Evolutionary conservation across 1,284 basidiomycete species (phyloP).

Genomic region (Sanghuangporus baumii): DNA sequence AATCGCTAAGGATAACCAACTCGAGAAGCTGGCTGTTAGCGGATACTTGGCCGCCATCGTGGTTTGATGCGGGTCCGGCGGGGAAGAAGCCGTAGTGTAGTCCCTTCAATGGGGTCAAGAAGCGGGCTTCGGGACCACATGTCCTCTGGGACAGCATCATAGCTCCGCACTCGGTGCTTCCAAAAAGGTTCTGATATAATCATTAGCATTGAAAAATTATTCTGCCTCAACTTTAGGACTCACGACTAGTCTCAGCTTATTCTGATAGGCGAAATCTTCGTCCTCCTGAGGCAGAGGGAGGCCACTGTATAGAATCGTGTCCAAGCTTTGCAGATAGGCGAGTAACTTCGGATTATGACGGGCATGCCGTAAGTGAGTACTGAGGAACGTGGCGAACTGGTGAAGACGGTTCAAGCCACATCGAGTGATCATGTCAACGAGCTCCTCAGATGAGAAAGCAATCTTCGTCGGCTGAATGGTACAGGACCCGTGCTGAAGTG

Average conservation of each 20-base stretch:
- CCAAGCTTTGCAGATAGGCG: slow-evolving; percentile 45
- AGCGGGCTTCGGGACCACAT: slow-evolving; percentile 37
- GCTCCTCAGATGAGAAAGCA: slow-evolving; percentile 60
- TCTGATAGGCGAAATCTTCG: slow-evolving; percentile 55
- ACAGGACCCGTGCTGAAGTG: slow-evolving; percentile 64
- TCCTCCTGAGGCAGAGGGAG: slow-evolving; percentile 56
- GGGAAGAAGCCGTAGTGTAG: slow-evolving; percentile 57
- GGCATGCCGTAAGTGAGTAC: slow-evolving; percentile 53
- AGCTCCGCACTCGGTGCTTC: slow-evolving; percentile 65
- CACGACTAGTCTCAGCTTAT: slow-evolving; percentile 53
- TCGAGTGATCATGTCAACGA: slow-evolving; percentile 61
- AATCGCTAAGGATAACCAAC: slow-evolving; percentile 56
- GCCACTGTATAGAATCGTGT: slow-evolving; percentile 58
- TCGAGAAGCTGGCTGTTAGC: slow-evolving; percentile 49
- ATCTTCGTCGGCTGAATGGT: slow-evolving; percentile 61
- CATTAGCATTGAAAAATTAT: slow-evolving; percentile 9
- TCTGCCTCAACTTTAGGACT: slow-evolving; percentile 21
- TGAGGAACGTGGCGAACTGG: slow-evolving; percentile 63
- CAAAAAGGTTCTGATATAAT: slow-evolving; percentile 53
- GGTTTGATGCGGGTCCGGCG: slow-evolving; percentile 32
- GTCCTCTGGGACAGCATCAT: slow-evolving; percentile 52
- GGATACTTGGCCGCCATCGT: slow-evolving; percentile 44
- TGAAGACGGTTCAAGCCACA: slow-evolving; percentile 66
- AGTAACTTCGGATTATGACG: slow-evolving; percentile 57
- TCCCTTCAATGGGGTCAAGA: slow-evolving; percentile 49